phyloP scores from a whole-genome alignment of 2,329 filamentous ascomycete genomes.

The Colletotrichum sp. region DNA sequence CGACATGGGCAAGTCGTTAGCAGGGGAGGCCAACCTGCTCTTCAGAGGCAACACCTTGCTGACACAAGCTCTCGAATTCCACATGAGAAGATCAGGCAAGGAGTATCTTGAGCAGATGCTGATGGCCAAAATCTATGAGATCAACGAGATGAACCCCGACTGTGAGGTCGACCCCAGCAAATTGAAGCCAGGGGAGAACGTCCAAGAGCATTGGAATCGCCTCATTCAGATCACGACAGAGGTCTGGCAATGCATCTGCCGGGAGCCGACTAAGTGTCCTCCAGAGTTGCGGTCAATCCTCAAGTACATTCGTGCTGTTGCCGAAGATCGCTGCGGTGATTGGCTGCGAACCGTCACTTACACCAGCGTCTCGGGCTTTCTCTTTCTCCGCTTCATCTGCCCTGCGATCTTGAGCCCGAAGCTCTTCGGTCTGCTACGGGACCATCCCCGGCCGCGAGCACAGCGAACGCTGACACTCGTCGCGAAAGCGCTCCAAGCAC shows the following conservation, averaged over 20 bases:
- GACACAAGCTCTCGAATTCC: slow-evolving; percentile 90
- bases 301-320: slow-evolving; percentile 89
- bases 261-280: slow-evolving; percentile 77
- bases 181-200: slow-evolving; percentile 68
- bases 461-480: slow-evolving; percentile 91
- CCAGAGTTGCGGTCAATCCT: slow-evolving; percentile 84
- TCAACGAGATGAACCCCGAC: slow-evolving; percentile 88
- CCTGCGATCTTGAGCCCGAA: slow-evolving; percentile 96
- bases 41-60: slow-evolving; percentile 95
- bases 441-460: slow-evolving; percentile 82
- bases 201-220: slow-evolving; percentile 83
- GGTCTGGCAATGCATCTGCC: slow-evolving; percentile 83
- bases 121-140: slow-evolving; percentile 83
- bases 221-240: slow-evolving; percentile 79
- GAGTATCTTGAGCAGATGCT: slow-evolving; percentile 91
- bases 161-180: slow-evolving; percentile 95
- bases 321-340: slow-evolving; percentile 93
- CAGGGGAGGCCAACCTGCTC: slow-evolving; percentile 89
- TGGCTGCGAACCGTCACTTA: slow-evolving; percentile 89
- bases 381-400: slow-evolving; percentile 95
- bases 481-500: slow-evolving; percentile 87
- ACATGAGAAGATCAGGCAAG: slow-evolving; percentile 93
- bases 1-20: slow-evolving; percentile 79
- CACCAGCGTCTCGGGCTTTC: slow-evolving; percentile 92
- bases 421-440: slow-evolving; percentile 82